Base-by-base conservation (phyloP, 441 rosid genomes). In the Mallotus repandus region DNA sequence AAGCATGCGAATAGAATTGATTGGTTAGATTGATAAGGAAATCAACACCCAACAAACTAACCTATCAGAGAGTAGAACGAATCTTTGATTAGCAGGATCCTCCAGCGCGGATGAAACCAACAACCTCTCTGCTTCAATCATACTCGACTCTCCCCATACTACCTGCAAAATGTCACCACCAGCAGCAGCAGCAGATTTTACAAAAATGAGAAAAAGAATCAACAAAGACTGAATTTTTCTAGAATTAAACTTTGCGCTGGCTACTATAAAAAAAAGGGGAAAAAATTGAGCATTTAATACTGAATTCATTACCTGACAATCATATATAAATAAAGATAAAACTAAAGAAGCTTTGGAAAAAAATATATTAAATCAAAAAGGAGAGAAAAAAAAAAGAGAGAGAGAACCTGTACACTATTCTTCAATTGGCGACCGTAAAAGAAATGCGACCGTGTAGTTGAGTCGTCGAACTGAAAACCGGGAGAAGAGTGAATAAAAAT, bases 1-100 rank as follows among this genome's bases (percentile, higher is more conserved):
- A 45, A 7, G 11, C 9, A 45, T 16, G 64, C 41, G 7, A 21
- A 38, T 35, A 13, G 35, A 63, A 52, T 63, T 66, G 19, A 15
- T 10, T 0, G 13, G 10, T 22, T 54, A 65, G 38, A 22, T 12
- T 63, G 25, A n/a, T 4, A 58, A 63, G 61, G 72, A 55, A 60
- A 45, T 8, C 49, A 45, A 45, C 49, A 45, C 9, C 50, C 53
- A 16, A 35, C 88, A 91, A 64, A 57, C 61, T 16, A 21, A 96
- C 98, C 99, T 96, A 80, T 96, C 99, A 63, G 99, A 96, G 50
- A 96, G 89, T 29, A 96, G 93, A 69, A 91, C 86, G 78, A 96
- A 96, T 88, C 97, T 88, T 78, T 88, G 97, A 81, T 91, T 96
- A 4, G 92, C 90, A 7, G 86, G 87, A 82, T 96, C 97, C 68